Evolutionary conservation across 352 stramenopile genomes (phyloP).

Genomic region (Phytophthora agathidicida): DNA sequence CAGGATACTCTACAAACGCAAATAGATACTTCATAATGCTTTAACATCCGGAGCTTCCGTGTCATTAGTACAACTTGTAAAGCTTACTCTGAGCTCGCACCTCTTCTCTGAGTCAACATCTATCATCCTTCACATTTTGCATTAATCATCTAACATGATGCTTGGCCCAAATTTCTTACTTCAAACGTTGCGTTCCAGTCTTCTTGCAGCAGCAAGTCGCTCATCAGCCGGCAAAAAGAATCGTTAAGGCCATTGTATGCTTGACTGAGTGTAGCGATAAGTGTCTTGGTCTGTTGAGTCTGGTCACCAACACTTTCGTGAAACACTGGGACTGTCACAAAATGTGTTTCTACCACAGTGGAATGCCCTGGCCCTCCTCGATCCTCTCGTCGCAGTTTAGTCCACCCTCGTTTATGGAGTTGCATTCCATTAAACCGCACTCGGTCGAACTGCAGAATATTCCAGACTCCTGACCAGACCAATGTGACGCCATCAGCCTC

Average conservation of each 20-base stretch:
- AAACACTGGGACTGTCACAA: constrained; percentile 48
- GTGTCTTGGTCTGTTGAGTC: constrained; percentile 16
- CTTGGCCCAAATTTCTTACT: no score
- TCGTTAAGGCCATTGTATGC: constrained; percentile 22
- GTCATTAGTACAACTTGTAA: no score
- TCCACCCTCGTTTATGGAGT: constrained; percentile 22
- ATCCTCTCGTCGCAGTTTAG: constrained; percentile 11
- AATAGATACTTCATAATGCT: no score
- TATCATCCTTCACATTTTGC: no score
- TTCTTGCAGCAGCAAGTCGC: constrained; percentile 1
- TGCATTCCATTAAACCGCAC: not conserved
- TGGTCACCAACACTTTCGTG: constrained; percentile 42
- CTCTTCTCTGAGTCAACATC: no score
- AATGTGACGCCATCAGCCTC: not conserved
- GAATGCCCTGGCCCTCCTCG: constrained; percentile 4
- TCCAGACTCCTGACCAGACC: not conserved
- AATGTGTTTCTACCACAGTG: constrained; percentile 48
- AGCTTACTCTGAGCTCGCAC: no score
- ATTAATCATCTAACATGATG: no score
- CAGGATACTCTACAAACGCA: no score
- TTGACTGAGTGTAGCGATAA: constrained; percentile 22
- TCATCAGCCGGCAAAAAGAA: constrained; percentile 23
- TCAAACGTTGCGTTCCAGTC: constrained; percentile 38
- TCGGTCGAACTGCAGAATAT: not conserved
- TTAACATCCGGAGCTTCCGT: no score